phyloP scores from a whole-genome alignment of 306 rosid genomes.

The Vigna angularis region DNA sequence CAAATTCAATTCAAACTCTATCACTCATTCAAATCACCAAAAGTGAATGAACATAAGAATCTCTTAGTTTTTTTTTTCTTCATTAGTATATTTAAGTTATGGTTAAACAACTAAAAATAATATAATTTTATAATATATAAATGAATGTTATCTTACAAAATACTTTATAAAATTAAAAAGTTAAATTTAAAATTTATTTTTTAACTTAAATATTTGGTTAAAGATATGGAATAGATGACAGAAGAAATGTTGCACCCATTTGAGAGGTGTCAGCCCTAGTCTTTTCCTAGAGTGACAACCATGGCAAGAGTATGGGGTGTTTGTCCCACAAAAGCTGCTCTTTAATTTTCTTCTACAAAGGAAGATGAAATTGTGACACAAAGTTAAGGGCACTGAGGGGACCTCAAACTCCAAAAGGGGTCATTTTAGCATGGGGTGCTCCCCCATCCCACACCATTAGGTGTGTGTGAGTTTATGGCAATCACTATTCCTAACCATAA shows the following conservation, averaged over 20 bases:
- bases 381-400: constrained; percentile 51
- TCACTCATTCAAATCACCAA: constrained; percentile 11
- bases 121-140: too few species aligned
- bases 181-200: too few species aligned
- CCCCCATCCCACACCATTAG: constrained; percentile 62
- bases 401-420: constrained; percentile 54
- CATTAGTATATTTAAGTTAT: too few species aligned
- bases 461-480: constrained; percentile 43
- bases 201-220: too few species aligned
- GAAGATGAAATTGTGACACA: constrained; percentile 42
- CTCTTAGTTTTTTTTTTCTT: too few species aligned
- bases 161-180: too few species aligned
- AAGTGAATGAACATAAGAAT: constrained; percentile 29
- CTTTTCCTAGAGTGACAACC: constrained; percentile 13
- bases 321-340: constrained; percentile 40
- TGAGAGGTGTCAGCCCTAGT: constrained; percentile 36
- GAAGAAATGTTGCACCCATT: constrained; percentile 17
- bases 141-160: too few species aligned
- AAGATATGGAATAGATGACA: too few species aligned
- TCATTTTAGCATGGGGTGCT: constrained; percentile 78
- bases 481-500: constrained; percentile 53
- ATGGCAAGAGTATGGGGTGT: constrained; percentile 51
- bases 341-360: constrained; percentile 25
- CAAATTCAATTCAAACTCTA: constrained; percentile 21
- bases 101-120: too few species aligned